These are phyloP conservation scores for Arthrinium puccinioides DNA, from an alignment of 2,329 filamentous ascomycete genomes.

Conservation along the genomic window DNA sequence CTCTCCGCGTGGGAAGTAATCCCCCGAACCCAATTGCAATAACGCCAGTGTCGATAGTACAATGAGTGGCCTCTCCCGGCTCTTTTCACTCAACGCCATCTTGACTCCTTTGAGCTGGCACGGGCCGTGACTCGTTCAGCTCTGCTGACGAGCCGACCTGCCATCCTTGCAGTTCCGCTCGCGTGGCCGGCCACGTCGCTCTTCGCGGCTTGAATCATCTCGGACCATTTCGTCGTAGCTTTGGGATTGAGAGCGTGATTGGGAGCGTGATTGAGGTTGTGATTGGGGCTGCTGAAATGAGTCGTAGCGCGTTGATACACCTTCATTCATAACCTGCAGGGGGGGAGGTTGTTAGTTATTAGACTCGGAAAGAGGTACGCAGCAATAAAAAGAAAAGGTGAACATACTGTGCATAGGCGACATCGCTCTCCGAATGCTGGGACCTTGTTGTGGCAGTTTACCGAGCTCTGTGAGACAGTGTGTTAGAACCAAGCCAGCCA, in stretches of 20 bases:
- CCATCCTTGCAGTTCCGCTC: conserved; percentile 5
- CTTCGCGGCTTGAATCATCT: conserved; percentile 7
- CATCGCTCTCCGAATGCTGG: conserved; percentile 20
- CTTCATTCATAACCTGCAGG: conserved; percentile 18
- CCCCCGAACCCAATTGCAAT: too few species aligned
- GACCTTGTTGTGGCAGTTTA: conserved; percentile 22
- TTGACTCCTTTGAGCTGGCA: too few species aligned
- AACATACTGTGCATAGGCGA: conserved; percentile 17
- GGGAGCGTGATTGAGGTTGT: too few species aligned
- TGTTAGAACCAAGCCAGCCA: conserved; percentile 1
- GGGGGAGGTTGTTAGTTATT: too few species aligned
- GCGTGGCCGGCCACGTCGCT: conserved; percentile 5
- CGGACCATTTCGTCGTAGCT: conserved; percentile 4
- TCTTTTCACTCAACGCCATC: too few species aligned
- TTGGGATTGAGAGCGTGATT: background rate
- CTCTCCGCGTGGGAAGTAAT: too few species aligned
- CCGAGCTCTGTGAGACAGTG: conserved; percentile 10
- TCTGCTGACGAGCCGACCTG: background rate
- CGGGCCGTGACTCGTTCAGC: too few species aligned
- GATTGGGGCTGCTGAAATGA: background rate
- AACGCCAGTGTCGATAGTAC: too few species aligned
- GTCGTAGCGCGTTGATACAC: conserved; percentile 11
- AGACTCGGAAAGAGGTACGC: too few species aligned
- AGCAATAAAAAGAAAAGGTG: background rate
- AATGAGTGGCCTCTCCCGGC: too few species aligned